Evolutionary conservation across 106 monocot genomes (phyloP).

Genomic region (Dendrobium huoshanense): DNA sequence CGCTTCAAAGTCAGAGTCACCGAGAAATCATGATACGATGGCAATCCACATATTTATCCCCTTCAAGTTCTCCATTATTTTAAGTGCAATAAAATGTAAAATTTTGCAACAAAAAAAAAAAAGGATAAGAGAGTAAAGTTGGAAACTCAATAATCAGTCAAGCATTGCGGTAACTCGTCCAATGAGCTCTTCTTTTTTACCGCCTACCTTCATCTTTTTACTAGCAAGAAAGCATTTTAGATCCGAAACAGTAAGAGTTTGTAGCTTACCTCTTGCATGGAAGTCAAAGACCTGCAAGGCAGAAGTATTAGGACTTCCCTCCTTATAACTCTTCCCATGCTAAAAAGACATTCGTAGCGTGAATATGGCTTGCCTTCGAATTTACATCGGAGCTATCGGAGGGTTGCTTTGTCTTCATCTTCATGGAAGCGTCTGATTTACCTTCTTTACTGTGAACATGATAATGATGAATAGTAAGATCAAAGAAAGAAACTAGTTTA

Average conservation of each 20-base stretch:
- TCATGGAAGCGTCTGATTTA: slow-evolving; percentile 11
- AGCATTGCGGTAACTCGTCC: slow-evolving; percentile 30
- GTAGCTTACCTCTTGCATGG: slow-evolving; percentile 46
- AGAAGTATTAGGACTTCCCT: background rate
- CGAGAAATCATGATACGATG: too few species aligned
- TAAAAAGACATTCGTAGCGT: background rate
- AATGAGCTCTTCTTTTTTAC: slow-evolving; percentile 62
- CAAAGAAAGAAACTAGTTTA: slow-evolving; percentile 8
- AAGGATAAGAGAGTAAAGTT: too few species aligned
- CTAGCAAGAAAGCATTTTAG: slow-evolving; percentile 57
- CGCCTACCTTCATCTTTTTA: slow-evolving; percentile 74
- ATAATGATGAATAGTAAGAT: slow-evolving; percentile 11
- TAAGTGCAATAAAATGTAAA: too few species aligned
- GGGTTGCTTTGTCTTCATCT: slow-evolving; percentile 19
- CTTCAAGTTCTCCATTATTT: too few species aligned
- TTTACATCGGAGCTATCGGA: slow-evolving; percentile 28
- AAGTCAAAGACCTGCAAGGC: slow-evolving; percentile 42
- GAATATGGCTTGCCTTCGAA: slow-evolving; percentile 29
- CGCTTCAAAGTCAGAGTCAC: too few species aligned
- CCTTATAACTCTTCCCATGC: too few species aligned
- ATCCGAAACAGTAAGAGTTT: slow-evolving; percentile 64
- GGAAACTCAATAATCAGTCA: slow-evolving; percentile 6
- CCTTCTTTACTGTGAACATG: slow-evolving; percentile 30
- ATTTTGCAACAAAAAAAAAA: too few species aligned
- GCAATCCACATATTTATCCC: too few species aligned